phyloP scores from a whole-genome alignment of 202 grass and related monocot species.

The Sporobolus alterniflorus region DNA sequence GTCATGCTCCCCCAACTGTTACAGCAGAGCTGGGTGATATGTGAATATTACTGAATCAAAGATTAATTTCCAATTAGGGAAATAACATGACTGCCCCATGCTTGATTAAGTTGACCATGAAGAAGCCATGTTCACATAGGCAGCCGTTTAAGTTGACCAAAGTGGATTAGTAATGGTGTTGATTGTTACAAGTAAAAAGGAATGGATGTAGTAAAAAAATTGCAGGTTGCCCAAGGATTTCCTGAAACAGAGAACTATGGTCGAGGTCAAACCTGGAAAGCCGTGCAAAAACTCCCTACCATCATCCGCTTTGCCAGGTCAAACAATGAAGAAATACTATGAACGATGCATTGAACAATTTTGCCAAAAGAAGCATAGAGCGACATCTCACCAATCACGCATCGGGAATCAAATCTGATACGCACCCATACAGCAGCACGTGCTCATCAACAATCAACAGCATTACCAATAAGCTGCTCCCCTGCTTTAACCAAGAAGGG shows the following conservation, averaged over 20 bases:
- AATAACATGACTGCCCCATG: neutral
- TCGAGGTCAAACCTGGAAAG: neutral
- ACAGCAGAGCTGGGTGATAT: neutral
- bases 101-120: neutral
- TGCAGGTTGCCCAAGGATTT: neutral
- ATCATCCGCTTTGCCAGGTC: neutral
- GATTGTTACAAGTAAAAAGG: too few species aligned
- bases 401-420: neutral
- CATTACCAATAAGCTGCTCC: neutral
- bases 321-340: neutral
- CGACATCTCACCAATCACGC: neutral
- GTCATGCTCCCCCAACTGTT: neutral
- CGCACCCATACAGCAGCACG: neutral
- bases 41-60: neutral
- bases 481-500: constrained; percentile 13
- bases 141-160: neutral
- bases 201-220: too few species aligned
- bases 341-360: neutral
- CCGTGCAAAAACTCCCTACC: neutral
- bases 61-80: neutral
- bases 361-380: neutral
- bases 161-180: too few species aligned
- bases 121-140: neutral
- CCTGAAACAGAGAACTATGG: neutral
- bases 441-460: too few species aligned